Percentiles rank a stretch among this genome's conserved stretches.
phyloP scores from a whole-genome alignment of 495 filamentous ascomycete genomes.

The Letharia columbiana region DNA sequence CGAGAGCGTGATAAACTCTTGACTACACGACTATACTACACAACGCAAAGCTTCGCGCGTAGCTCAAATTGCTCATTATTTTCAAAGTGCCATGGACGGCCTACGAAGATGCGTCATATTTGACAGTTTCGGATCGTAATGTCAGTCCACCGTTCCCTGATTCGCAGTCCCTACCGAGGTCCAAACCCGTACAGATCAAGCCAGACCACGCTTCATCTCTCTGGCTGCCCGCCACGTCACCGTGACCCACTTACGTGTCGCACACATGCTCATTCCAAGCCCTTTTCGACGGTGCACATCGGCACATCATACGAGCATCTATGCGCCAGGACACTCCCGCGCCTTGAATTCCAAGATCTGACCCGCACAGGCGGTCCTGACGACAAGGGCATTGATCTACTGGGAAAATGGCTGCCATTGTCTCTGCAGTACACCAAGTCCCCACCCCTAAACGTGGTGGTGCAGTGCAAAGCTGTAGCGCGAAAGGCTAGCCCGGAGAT shows the following conservation, averaged over 20 bases:
- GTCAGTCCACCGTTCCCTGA: neutral
- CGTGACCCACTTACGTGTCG: conserved; percentile 62
- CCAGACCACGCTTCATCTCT: conserved; percentile 26
- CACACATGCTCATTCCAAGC: conserved; percentile 51
- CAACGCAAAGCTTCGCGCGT: neutral
- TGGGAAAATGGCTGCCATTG: conserved; percentile 69
- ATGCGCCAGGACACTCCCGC: conserved; percentile 50
- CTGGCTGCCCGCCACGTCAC: conserved; percentile 49
- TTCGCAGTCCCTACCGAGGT: neutral
- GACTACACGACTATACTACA: neutral
- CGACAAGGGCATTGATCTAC: conserved; percentile 77
- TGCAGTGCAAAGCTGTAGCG: conserved; percentile 72
- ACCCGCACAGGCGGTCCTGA: conserved; percentile 62
- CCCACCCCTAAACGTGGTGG: conserved; percentile 51
- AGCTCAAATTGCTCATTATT: neutral
- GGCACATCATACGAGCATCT: conserved; percentile 66
- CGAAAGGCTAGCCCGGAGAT: conserved; percentile 51
- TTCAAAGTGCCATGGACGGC: neutral
- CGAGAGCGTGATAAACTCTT: neutral
- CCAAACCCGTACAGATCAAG: neutral
- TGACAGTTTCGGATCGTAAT: neutral
- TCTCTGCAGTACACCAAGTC: conserved; percentile 22
- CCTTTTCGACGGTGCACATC: conserved; percentile 35
- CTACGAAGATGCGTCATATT: neutral
- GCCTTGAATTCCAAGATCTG: conserved; percentile 53